A percentile compares a stretch with the other conserved stretches of the same genome.
phyloP scores from a whole-genome alignment of 768 basidiomycete species.

The Suillus variegatus region DNA sequence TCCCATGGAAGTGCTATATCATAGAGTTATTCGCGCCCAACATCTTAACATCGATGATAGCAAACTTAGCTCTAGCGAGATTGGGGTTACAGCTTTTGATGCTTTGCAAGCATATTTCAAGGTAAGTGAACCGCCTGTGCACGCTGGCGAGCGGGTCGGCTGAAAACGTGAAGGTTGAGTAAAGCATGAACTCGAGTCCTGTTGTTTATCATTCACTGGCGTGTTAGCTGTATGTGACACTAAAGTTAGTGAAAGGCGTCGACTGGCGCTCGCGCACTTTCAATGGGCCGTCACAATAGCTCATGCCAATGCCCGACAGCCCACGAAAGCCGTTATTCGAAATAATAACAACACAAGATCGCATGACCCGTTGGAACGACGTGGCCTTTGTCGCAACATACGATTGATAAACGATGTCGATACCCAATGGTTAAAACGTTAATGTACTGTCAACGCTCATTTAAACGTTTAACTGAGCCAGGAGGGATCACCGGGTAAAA shows the following conservation, averaged over 20 bases:
- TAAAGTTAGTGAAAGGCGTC: neutral
- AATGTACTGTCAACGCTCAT: too few species aligned
- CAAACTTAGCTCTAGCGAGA: neutral
- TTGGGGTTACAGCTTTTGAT: too few species aligned
- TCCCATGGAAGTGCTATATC: neutral
- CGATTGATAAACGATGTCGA: too few species aligned
- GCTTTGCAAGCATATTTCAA: neutral
- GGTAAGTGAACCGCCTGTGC: neutral
- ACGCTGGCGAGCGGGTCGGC: neutral
- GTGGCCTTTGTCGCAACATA: neutral
- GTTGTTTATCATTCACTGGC: neutral
- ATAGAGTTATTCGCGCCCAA: neutral
- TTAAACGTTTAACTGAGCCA: too few species aligned
- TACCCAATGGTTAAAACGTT: too few species aligned
- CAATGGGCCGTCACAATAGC: neutral
- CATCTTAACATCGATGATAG: neutral
- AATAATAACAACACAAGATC: neutral
- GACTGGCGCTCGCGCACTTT: neutral
- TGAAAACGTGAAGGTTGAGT: neutral
- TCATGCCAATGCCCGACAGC: neutral
- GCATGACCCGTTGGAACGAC: neutral
- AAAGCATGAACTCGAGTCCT: neutral
- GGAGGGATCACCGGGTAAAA: neutral
- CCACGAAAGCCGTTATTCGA: neutral
- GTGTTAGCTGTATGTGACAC: neutral